Base-by-base conservation (phyloP, 495 filamentous ascomycete genomes). In the Pseudotulostoma volvatum region DNA sequence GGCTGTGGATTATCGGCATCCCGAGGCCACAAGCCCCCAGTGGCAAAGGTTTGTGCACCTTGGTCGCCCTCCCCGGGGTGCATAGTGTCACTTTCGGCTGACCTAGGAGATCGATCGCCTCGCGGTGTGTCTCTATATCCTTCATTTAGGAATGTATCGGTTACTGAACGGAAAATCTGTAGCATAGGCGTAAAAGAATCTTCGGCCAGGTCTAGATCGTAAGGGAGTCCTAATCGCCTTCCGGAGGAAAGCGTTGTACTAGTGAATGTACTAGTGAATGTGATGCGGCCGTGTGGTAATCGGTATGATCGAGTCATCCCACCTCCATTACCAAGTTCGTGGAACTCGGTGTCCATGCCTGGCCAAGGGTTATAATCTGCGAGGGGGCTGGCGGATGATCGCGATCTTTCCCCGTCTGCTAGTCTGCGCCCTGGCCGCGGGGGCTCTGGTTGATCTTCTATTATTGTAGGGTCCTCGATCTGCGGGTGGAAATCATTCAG, bases 311-410 rank as follows among this genome's bases (percentile, higher is more conserved):
- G 63, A 35, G 52, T 54, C 18, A 68, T 45, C 31, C 68, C 60
- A 15, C 69, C 60, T 9, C 67, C 66, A 18, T 70, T 60, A 42
- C 67, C 60, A 32, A 42, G 57, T 32, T 64, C 63, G 7, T 67
- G 67, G 0, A 60, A 61, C 36, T 71, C 65, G 0, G 60, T 54
- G 20, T 61, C 60, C 37, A 53, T 52, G 33, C 56, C 50, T 3
- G 39, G 51, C 57, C 55, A 66, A 0, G 59, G 61, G 43, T 63
- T 58, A 36, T 59, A 56, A 44, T 60, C 48, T 34, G 47, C 44
- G 46, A 48, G 56, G 7, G 59, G 50, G 36, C 57, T 51, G 15
- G 43, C 20, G 21, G 20, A 25, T 3, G 34, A 18, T 9, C n/a
- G 31, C 18, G 35, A 11, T 43, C 41, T 37, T 28, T 38, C 41